Percentiles rank a stretch among this genome's conserved stretches.
phyloP scores from a whole-genome alignment of 345 rosid genomes.

The Schrenkiella parvula region DNA sequence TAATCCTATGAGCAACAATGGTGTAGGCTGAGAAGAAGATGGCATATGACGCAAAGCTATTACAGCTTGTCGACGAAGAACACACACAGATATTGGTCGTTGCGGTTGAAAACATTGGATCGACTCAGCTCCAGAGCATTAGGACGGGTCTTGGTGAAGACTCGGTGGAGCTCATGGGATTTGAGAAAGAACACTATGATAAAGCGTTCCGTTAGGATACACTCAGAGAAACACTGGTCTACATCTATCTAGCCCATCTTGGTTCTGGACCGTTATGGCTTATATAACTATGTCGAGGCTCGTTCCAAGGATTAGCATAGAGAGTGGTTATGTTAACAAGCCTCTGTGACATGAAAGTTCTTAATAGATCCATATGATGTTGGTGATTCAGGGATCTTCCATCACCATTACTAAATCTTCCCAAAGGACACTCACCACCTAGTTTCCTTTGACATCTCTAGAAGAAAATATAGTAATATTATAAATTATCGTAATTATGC shows the following conservation, averaged over 20 bases:
- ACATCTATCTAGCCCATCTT: too few species aligned
- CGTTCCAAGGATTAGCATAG: too few species aligned
- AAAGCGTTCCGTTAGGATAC: conserved; percentile 78
- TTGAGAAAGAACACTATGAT: conserved; percentile 97
- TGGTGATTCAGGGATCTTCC: too few species aligned
- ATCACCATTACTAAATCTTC: too few species aligned
- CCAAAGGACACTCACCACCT: too few species aligned
- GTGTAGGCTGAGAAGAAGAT: conserved; percentile 65
- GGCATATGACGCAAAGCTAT: conserved; percentile 71
- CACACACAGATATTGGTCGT: conserved; percentile 68
- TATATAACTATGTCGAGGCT: too few species aligned
- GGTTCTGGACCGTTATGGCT: too few species aligned
- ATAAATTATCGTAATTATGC: background rate
- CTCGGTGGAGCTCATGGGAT: conserved; percentile 79
- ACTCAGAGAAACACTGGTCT: conserved; percentile 55
- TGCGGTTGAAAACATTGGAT: conserved; percentile 83
- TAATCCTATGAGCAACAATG: conserved; percentile 10
- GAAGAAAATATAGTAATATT: too few species aligned
- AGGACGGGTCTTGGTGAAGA: conserved; percentile 76
- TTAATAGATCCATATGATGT: too few species aligned
- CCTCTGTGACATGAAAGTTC: too few species aligned
- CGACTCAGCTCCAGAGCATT: conserved; percentile 81
- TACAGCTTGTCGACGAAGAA: conserved; percentile 68
- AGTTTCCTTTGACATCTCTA: too few species aligned
- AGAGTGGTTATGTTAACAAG: too few species aligned